Evolutionary conservation across 495 filamentous ascomycete species (phyloP), one percentile per base, ranked within the genome.

Genomic region (Aspergillus sclerotioniger): DNA sequence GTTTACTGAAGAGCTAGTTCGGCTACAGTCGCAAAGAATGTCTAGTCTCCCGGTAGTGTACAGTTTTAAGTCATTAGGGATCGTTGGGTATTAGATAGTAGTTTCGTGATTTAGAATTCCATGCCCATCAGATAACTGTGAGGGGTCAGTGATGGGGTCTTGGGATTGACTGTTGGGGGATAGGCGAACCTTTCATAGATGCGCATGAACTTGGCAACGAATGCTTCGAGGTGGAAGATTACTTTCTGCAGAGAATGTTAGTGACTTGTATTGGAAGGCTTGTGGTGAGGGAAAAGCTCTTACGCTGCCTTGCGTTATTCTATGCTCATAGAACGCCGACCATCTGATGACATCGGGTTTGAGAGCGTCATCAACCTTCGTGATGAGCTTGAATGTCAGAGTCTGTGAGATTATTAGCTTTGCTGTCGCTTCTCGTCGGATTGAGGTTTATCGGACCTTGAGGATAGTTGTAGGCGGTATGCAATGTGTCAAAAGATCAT

Each of bases 201-300:
- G 62, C 93, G 83, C 91, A 98, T 97, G 69, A 96, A 93, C 76
- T 96, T 96, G 29, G 95, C 93, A 33, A 98, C 93, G 74, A 98
- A 98, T 20, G 94, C 94, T 76, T 98, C 94, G 0, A 98, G 81
- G 63, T 98, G 94, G 71, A 98, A 98, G 47, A 98, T 97, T 21
- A 92, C 87, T 83, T 98, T 98, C 79, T 87, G 51, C 60, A 65
- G n/a, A 10, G 43, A 13, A 48, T 28, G 41, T 74, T 49, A 74
- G 70, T 15, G 52, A 32, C 5, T 16, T 33, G 2, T 25, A 35
- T 61, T 17, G 9, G 54, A n/a, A 21, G 13, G 20, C 7, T 20
- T 0, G 13, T 21, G 4, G 9, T 20, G 35, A 0, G 0, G 3
- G 19, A 51, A 33, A 57, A 33, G 58, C 58, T 68, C 80, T 72